Evolutionary conservation across 768 basidiomycete genomes (phyloP), one percentile per base, ranked within the genome.

Genomic region (Terana coerulea): DNA sequence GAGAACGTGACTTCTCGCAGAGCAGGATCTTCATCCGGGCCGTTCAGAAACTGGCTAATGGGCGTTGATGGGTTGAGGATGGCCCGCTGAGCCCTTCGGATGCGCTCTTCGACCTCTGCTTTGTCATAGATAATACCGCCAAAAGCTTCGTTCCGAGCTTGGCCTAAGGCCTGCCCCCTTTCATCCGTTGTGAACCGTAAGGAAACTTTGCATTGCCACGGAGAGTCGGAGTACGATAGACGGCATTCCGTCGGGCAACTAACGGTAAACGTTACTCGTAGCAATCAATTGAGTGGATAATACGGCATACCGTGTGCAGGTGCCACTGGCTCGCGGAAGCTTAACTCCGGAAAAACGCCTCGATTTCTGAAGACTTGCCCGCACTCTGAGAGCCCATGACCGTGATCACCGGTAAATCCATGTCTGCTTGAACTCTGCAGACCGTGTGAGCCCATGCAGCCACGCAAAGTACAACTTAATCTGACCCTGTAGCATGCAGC

Each of bases 281-380:
- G 33, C 24, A 36, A 30, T 1, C 3, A 4, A 11, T 34, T 15
- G 11, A 22, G 9, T 12, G 19, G 10, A n/a, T 17, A 14, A 5
- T 8, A 22, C n/a, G n/a, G 29, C 30, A 1, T 25, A 82, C 88
- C 88, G 74, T 1, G 88, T 91, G 54, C 88, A 89, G 0, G 87
- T 88, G 0, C 88, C 88, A n/a, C 79, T 72, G 0, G 83, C 83
- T 9, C 86, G 75, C 21, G 86, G 86, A 0, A 89, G 68, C 0
- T 77, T 84, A 15, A 89, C 79, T 0, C 86, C 84, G 0, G 85
- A 86, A 39, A 90, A n/a, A 88, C 0, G 84, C 77, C 57, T 90
- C 87, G 10, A 90, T 88, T 3, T 89, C 72, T 0, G 87, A 89
- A 0, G 85, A 87, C 59, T 89, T 89, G 0, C 88, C 88, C 0